Evolutionary conservation across 805 yeast species (phyloP).

Genomic region (Novakomyces olei): DNA sequence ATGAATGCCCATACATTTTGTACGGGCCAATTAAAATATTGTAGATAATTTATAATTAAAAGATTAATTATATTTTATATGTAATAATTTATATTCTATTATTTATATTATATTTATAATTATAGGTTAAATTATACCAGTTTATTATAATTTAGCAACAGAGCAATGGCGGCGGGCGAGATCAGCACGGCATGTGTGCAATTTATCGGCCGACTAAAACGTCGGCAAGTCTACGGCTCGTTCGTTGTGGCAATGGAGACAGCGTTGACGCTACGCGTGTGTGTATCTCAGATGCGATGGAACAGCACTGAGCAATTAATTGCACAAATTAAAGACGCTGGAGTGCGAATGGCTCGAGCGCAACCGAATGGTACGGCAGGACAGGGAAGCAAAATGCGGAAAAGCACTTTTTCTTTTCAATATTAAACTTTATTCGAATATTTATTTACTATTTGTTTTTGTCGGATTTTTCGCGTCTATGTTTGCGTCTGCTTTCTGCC

Average conservation of each 20-base stretch:
- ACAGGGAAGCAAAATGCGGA: neutral
- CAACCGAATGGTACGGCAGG: conserved; percentile 37
- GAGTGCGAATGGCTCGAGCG: conserved; percentile 42
- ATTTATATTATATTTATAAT: too few relatives aligned
- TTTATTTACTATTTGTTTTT: neutral
- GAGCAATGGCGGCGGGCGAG: too few relatives aligned
- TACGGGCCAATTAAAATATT: too few relatives aligned
- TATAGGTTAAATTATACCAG: too few relatives aligned
- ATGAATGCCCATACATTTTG: too few relatives aligned
- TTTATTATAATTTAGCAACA: too few relatives aligned
- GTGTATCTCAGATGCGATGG: conserved; percentile 81
- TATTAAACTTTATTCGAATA: neutral
- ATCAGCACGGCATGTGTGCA: too few relatives aligned
- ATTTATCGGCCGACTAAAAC: conserved; percentile 28
- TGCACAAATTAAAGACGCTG: conserved; percentile 47
- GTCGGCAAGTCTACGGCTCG: conserved; percentile 68
- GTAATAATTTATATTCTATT: too few relatives aligned
- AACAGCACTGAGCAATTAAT: conserved; percentile 51
- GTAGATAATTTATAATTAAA: too few relatives aligned
- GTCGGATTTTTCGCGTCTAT: neutral
- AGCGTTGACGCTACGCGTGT: conserved; percentile 67
- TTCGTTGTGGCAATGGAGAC: conserved; percentile 67
- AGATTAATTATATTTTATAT: too few relatives aligned
- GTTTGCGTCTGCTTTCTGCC: neutral
- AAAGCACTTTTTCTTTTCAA: too few relatives aligned